Evolutionary conservation across 2,329 filamentous ascomycete species (phyloP).

Genomic region (Bisporella sp.): DNA sequence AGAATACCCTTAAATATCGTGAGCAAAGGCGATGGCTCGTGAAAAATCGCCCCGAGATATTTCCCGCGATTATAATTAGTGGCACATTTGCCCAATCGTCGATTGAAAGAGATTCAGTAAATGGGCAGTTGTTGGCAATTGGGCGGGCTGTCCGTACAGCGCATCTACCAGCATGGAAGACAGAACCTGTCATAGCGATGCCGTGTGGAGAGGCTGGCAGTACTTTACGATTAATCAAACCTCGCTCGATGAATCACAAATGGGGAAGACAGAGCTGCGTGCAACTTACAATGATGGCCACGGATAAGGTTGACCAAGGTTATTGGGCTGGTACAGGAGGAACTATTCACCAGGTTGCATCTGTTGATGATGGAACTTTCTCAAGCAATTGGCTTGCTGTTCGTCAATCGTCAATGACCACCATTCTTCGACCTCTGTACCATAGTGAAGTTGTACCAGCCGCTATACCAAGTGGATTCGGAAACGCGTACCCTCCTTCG

Average conservation of each 20-base stretch:
- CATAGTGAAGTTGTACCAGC: constrained; percentile 8
- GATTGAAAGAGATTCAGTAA: constrained; percentile 2
- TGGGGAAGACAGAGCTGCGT: constrained; percentile 20
- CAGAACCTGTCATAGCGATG: constrained; percentile 18
- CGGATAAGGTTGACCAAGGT: constrained; percentile 16
- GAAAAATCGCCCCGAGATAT: constrained; percentile 19
- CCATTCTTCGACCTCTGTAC: constrained; percentile 34
- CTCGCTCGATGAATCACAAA: constrained; percentile 16
- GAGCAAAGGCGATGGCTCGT: constrained; percentile 18
- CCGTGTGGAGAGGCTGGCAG: constrained; percentile 24
- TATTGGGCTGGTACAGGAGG: constrained; percentile 29
- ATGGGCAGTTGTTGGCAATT: constrained; percentile 17
- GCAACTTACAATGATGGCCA: constrained; percentile 15
- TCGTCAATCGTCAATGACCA: constrained; percentile 32
- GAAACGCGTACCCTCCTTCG: constrained; percentile 31
- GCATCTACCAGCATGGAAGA: constrained; percentile 11
- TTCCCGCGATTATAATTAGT: constrained; percentile 13
- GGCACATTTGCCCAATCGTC: constrained; percentile 4
- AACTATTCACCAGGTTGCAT: constrained; percentile 41
- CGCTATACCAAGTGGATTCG: constrained; percentile 3
- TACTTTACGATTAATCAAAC: constrained; percentile 22
- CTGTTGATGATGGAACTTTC: constrained; percentile 31
- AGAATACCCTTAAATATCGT: constrained; percentile 4
- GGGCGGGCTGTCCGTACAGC: constrained; percentile 15
- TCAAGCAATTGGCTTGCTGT: constrained; percentile 37